Evolutionary conservation across 495 filamentous ascomycete species (phyloP).

Genomic region (Hyaloscypha bicolor): DNA sequence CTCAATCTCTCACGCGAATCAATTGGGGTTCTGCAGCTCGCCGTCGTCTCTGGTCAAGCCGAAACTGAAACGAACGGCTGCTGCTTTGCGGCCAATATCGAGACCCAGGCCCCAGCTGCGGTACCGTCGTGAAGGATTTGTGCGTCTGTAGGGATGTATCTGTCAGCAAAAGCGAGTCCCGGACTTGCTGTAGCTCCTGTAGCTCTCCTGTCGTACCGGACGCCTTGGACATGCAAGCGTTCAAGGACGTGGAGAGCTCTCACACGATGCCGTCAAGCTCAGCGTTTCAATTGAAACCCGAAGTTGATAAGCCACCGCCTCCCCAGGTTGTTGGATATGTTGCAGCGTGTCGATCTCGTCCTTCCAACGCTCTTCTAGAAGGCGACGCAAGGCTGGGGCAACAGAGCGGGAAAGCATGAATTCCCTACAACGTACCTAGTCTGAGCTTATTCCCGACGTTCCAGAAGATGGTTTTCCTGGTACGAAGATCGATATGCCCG

Average conservation of each 20-base stretch:
- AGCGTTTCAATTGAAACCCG: neutral
- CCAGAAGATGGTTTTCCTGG: slow-evolving; percentile 5
- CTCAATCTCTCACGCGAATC: neutral
- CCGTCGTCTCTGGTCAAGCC: neutral
- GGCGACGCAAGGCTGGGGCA: neutral
- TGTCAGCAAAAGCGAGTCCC: neutral
- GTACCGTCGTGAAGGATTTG: neutral
- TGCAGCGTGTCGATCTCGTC: slow-evolving; percentile 4
- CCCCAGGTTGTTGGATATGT: neutral
- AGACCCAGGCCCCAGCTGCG: neutral
- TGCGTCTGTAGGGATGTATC: slow-evolving; percentile 1
- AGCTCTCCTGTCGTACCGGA: neutral
- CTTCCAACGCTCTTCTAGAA: slow-evolving; percentile 28
- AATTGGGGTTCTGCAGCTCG: neutral
- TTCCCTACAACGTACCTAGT: slow-evolving; percentile 25
- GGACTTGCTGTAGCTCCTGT: neutral
- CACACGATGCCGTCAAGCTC: neutral
- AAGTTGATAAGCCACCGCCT: neutral
- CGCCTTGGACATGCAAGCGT: neutral
- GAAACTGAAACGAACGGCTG: neutral
- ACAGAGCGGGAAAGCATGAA: slow-evolving; percentile 16
- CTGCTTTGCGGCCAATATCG: neutral
- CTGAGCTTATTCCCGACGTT: slow-evolving; percentile 9
- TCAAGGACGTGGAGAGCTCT: neutral
- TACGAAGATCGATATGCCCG: slow-evolving; percentile 1